These are phyloP conservation scores for Gymnopilus dilepis DNA, from an alignment of 768 basidiomycete genomes.

Conservation along the genomic window DNA sequence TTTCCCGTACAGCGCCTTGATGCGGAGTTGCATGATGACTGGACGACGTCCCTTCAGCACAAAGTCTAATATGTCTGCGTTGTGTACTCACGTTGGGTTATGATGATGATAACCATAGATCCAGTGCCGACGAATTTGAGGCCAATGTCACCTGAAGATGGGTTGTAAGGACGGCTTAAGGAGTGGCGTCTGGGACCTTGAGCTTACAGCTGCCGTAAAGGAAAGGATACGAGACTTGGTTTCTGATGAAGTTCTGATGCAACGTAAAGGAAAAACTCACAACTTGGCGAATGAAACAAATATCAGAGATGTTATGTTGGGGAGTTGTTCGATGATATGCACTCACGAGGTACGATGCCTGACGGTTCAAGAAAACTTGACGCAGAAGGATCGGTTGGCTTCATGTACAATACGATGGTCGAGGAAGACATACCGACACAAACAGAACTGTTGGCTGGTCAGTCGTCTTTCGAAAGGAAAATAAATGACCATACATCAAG, in stretches of 20 bases:
- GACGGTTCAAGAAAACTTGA: conserved; percentile 25
- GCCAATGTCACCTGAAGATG: conserved; percentile 26
- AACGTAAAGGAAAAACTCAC: conserved; percentile 3
- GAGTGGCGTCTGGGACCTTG: neutral
- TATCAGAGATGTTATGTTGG: neutral
- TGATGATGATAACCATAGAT: conserved; percentile 28
- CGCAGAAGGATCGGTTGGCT: neutral
- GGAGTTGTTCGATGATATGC: neutral
- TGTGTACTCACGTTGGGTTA: conserved; percentile 28
- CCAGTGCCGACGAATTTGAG: conserved; percentile 25
- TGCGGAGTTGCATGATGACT: conserved; percentile 35
- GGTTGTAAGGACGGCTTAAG: neutral
- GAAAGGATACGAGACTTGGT: neutral
- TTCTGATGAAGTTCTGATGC: neutral
- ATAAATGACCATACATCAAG: conserved; percentile 21
- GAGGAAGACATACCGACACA: conserved; percentile 14
- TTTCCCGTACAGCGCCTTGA: conserved; percentile 31
- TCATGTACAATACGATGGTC: no score
- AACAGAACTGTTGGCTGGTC: conserved; percentile 6
- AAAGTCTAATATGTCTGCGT: neutral
- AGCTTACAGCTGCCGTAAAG: conserved; percentile 22
- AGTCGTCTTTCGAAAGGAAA: neutral
- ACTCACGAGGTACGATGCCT: conserved; percentile 16
- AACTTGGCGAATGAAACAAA: neutral
- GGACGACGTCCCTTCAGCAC: neutral